A percentile compares a stretch with the other conserved stretches of the same genome.
Evolutionary conservation across 345 rosid species (phyloP).

Genomic region (Camelina sativa): DNA sequence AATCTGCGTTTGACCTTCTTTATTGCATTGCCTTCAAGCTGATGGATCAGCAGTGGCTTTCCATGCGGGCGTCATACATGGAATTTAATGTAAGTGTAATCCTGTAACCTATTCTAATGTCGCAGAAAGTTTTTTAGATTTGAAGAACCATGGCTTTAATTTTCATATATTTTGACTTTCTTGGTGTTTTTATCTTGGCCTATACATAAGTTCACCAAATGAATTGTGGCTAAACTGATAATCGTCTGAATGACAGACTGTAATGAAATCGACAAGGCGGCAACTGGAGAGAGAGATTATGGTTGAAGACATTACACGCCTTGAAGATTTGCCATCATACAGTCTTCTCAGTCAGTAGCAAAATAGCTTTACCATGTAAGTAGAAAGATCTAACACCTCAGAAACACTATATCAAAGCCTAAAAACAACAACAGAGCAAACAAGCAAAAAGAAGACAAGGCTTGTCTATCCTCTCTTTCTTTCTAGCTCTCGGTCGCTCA

Average conservation of each 20-base stretch:
- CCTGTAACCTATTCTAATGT: background rate
- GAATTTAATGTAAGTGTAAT: conserved; percentile 77
- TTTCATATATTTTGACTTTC: background rate
- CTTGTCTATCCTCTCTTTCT: conserved; percentile 5
- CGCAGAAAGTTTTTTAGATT: background rate
- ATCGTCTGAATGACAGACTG: conserved; percentile 54
- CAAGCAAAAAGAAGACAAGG: conserved; percentile 12
- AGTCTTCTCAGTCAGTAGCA: conserved; percentile 60
- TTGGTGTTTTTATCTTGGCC: conserved; percentile 1
- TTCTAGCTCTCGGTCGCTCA: background rate
- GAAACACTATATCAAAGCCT: conserved; percentile 4
- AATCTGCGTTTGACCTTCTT: conserved; percentile 90
- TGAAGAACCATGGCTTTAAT: background rate
- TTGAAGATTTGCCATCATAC: conserved; percentile 88
- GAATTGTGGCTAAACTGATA: conserved; percentile 1
- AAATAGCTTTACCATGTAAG: conserved; percentile 35
- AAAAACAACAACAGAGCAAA: conserved; percentile 8
- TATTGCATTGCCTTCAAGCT: conserved; percentile 97
- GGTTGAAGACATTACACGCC: conserved; percentile 64
- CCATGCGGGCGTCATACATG: conserved; percentile 97
- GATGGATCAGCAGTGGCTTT: conserved; percentile 95
- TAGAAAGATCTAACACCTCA: conserved; percentile 41
- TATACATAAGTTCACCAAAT: conserved; percentile 2
- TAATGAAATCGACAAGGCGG: conserved; percentile 84
- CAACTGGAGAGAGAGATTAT: conserved; percentile 92